Conservation (phyloP, 306 rosid genomes). For the Rosa lucieae region DNA sequence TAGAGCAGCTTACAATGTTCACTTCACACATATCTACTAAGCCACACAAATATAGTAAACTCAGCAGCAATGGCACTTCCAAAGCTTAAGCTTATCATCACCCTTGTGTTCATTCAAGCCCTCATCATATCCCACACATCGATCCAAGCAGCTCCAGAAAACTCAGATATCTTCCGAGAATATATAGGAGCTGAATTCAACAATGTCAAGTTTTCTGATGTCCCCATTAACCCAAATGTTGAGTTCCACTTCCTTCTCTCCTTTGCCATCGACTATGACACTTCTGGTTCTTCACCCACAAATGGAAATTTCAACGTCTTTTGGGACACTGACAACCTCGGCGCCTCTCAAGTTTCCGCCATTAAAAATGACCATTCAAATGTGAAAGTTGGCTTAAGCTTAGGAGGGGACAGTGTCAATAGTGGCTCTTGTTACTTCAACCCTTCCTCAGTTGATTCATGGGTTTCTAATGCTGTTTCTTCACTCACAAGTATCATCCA, state of each 20-base stretch:
- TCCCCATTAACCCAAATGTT: slow-evolving; percentile 55
- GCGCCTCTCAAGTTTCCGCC: slow-evolving; percentile 62
- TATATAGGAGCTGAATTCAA: slow-evolving; percentile 80
- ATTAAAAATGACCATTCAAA: slow-evolving; percentile 51
- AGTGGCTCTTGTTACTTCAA: slow-evolving; percentile 35
- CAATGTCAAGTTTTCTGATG: slow-evolving; percentile 57
- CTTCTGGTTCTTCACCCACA: slow-evolving; percentile 58
- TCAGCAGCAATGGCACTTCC: slow-evolving; percentile 30
- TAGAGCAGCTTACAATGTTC: neutral
- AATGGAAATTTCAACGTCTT: slow-evolving; percentile 63
- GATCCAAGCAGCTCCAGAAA: slow-evolving; percentile 27
- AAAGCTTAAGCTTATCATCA: slow-evolving; percentile 28
- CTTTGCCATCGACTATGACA: slow-evolving; percentile 69
- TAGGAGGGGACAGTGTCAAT: slow-evolving; percentile 61
- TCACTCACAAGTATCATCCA: slow-evolving; percentile 69
- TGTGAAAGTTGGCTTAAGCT: slow-evolving; percentile 67
- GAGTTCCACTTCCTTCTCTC: slow-evolving; percentile 75
- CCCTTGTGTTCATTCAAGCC: slow-evolving; percentile 28
- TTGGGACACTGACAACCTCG: slow-evolving; percentile 63
- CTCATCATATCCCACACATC: slow-evolving; percentile 28
- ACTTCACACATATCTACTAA: neutral
- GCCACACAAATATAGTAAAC: neutral
- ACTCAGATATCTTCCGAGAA: slow-evolving; percentile 56
- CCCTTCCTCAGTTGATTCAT: slow-evolving; percentile 59
- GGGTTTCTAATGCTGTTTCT: slow-evolving; percentile 78